These are phyloP conservation scores for Chlorociboria aeruginascens DNA, from an alignment of 495 filamentous ascomycete genomes.

Conservation along the genomic window DNA sequence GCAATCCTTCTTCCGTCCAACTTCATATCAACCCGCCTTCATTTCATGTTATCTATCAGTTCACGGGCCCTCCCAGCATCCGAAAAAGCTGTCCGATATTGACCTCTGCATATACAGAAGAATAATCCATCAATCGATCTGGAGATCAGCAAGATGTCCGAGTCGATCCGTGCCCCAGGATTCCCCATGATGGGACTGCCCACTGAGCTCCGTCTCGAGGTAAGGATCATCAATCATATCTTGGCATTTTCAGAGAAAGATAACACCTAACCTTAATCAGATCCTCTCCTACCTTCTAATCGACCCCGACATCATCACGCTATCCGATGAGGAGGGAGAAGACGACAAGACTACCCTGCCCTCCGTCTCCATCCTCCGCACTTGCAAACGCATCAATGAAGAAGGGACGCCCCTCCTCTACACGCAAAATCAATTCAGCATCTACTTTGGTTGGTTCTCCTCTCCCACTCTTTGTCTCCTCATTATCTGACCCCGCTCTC, in stretches of 20 bases:
- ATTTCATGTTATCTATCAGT: too few species aligned
- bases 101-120: too few species aligned
- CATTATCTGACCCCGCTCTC: not conserved
- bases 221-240: constrained; percentile 1
- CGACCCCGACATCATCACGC: constrained; percentile 13
- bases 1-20: too few species aligned
- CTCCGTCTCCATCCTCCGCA: constrained; percentile 20
- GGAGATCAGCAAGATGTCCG: not conserved
- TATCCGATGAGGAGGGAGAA: not conserved
- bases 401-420: constrained; percentile 26
- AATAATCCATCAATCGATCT: too few species aligned
- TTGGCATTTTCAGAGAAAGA: not conserved
- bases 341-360: constrained; percentile 7
- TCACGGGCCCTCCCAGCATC: too few species aligned
- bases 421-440: constrained; percentile 19
- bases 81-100: too few species aligned
- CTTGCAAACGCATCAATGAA: constrained; percentile 21
- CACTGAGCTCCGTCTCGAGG: constrained; percentile 29
- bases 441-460: constrained; percentile 14
- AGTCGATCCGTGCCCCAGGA: not conserved
- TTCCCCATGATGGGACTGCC: constrained; percentile 28
- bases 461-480: not conserved
- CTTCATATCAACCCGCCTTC: too few species aligned
- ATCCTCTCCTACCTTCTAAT: constrained; percentile 8
- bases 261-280: not conserved